Conservation (phyloP, 805 yeast genomes). For the Nakazawaea ernobii region DNA sequence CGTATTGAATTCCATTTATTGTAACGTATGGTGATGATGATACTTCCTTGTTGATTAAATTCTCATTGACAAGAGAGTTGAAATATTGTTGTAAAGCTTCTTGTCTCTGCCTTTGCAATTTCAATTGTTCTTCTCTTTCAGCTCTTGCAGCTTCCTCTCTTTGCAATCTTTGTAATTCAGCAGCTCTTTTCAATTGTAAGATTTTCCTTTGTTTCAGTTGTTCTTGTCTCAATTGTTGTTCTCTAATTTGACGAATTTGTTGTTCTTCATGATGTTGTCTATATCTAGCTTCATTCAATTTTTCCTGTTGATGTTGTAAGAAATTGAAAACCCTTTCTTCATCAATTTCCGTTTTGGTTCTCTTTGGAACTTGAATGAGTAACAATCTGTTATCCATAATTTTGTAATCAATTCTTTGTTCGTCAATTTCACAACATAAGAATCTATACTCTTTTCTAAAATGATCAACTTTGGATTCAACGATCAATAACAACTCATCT, state of each 20-base stretch:
- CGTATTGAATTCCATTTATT: background rate
- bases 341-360: background rate
- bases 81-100: background rate
- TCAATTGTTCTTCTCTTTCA: background rate
- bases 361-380: constrained; percentile 7
- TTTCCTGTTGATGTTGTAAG: background rate
- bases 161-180: background rate
- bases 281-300: background rate
- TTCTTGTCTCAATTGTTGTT: background rate
- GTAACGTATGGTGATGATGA: background rate
- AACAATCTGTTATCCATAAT: background rate
- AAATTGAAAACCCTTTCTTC: constrained; percentile 1
- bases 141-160: background rate
- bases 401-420: constrained; percentile 2
- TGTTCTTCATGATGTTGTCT: background rate
- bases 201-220: background rate
- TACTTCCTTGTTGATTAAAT: background rate
- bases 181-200: no score
- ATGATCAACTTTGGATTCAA: constrained; percentile 5
- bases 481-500: background rate
- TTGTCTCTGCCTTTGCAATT: background rate
- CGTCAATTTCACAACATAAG: constrained; percentile 1
- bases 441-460: constrained; percentile 2
- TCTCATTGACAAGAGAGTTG: background rate
- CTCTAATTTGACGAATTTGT: background rate